Evolutionary conservation across 2,329 filamentous ascomycete species (phyloP), one percentile per base, ranked within the genome.

Genomic region (Fusarium sp.): DNA sequence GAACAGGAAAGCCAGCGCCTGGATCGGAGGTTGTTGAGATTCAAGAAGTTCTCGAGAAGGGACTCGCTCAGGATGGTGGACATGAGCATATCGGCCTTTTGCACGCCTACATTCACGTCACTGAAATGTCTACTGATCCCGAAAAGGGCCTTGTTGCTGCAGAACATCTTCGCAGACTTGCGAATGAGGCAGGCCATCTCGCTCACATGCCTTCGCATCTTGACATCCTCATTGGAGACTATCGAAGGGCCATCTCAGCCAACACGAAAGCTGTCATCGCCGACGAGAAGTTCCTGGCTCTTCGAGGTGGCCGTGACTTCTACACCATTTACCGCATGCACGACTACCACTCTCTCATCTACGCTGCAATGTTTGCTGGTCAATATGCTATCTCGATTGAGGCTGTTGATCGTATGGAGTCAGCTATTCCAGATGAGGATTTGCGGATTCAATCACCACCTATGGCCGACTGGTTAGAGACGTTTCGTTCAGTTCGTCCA

Each of bases 401-500:
- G 3, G 88, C 89, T 0, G 85, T 86, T 0, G 69, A 76, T 0
- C 81, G 82, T 43, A 84, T 93, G 66, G 90, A 92, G 73, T 77
- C 76, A 0, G 86, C 87, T 0, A 79, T 93, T 3, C 86, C 91
- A 0, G 87, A 90, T 54, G 83, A 85, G 14, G 58, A 72, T 28
- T 23, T 75, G n/a, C 70, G 71, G 6, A 61, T 75, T 10, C 74
- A 88, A 61, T 89, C 87, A 0, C 89, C 89, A 0, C 89, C 89
- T 0, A 93, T 93, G 90, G 90, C 90, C 1, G 90, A 93, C 76
- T 93, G 89, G 87, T 79, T 93, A 2, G 91, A 93, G 77, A 85
- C 85, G 4, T 92, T 92, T 68, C 76, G 90, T 7, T 84, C 86
- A 4, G 87, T 92, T 73, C 84, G 87, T 4, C 81, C 90, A 10